Conservation (phyloP, 768 basidiomycete genomes). For the Suillus clintonianus region DNA sequence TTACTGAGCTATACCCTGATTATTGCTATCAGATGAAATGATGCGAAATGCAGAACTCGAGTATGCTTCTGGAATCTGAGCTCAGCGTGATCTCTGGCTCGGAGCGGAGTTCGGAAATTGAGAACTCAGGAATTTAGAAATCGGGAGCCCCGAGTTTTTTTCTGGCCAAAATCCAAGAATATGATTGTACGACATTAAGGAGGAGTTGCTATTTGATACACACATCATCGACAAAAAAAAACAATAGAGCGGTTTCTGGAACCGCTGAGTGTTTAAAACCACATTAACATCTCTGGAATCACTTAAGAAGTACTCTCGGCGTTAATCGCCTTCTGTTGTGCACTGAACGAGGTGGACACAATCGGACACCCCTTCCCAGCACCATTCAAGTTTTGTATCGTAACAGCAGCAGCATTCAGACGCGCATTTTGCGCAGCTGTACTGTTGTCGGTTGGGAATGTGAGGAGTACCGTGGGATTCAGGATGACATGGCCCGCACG, state of each 20-base stretch:
- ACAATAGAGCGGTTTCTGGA: neutral
- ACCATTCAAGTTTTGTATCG: conserved; percentile 72
- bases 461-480: conserved; percentile 39
- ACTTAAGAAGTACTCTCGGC: conserved; percentile 12
- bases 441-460: conserved; percentile 47
- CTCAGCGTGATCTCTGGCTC: neutral
- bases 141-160: neutral
- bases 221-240: neutral
- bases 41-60: no score
- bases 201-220: neutral
- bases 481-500: conserved; percentile 42
- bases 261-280: neutral
- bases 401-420: conserved; percentile 58
- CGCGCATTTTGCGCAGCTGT: conserved; percentile 45
- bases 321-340: conserved; percentile 28
- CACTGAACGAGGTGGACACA: conserved; percentile 61
- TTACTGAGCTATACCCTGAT: no score
- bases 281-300: neutral
- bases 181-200: neutral
- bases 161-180: neutral
- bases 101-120: neutral
- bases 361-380: conserved; percentile 69
- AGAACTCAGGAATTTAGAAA: no score
- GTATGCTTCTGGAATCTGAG: no score
- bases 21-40: neutral